Evolutionary conservation across 139 green algal species (phyloP).

Genomic region (Cymbomonas tetramitiformis): DNA sequence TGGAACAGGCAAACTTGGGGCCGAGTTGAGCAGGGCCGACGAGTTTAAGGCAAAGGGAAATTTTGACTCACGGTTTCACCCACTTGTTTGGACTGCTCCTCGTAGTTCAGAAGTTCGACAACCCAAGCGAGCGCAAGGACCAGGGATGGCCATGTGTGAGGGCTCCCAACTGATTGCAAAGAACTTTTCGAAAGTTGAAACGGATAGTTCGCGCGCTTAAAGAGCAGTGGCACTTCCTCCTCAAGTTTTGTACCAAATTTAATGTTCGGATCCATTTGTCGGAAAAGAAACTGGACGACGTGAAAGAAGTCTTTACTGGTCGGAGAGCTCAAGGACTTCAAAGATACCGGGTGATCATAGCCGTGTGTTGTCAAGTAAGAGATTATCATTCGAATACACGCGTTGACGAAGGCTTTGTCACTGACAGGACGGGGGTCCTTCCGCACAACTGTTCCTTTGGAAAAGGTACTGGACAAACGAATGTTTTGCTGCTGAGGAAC

Average conservation of each 20-base stretch:
- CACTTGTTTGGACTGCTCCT: conserved; percentile 41
- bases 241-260: conserved; percentile 51
- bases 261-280: conserved; percentile 56
- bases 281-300: conserved; percentile 73
- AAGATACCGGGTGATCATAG: conserved; percentile 59
- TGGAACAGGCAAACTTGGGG: no score
- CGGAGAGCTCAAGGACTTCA: conserved; percentile 59
- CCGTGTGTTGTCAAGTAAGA: conserved; percentile 59
- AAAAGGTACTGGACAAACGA: no score
- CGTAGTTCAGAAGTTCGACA: conserved; percentile 78
- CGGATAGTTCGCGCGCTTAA: conserved; percentile 82
- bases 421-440: conserved; percentile 55
- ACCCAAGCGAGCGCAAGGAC: conserved; percentile 76
- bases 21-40: no score
- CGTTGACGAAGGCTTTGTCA: conserved; percentile 53
- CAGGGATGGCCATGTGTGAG: conserved; percentile 77
- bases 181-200: conserved; percentile 79
- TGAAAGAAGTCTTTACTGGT: conserved; percentile 81
- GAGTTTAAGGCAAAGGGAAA: no score
- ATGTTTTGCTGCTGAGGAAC: no score
- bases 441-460: no score
- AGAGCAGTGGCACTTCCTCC: conserved; percentile 51
- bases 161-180: conserved; percentile 71
- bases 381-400: conserved; percentile 60
- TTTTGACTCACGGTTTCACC: conserved; percentile 3